Conservation (phyloP, 768 basidiomycete species). For the Tricholoma terreum region DNA sequence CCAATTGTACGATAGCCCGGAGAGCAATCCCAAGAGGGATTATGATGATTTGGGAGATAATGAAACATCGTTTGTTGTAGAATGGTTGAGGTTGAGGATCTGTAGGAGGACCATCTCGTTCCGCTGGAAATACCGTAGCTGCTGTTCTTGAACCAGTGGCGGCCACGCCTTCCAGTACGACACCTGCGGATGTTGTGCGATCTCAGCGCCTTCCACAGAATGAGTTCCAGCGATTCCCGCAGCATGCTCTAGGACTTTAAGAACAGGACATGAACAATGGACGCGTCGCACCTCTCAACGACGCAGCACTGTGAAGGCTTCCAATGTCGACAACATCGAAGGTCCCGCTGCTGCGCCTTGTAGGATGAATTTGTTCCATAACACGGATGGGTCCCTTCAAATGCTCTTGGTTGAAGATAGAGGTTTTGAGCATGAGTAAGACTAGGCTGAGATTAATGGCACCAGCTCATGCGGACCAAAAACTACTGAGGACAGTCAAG, state of each 20-base stretch:
- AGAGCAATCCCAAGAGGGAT: slow-evolving; percentile 56
- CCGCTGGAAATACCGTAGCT: slow-evolving; percentile 14
- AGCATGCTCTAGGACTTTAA: slow-evolving; percentile 29
- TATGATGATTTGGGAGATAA: slow-evolving; percentile 50
- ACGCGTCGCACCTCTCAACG: slow-evolving; percentile 30
- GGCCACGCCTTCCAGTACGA: slow-evolving; percentile 7
- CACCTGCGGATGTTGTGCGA: slow-evolving; percentile 23
- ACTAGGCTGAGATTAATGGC: slow-evolving; percentile 3
- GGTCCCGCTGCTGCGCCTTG: slow-evolving; percentile 33
- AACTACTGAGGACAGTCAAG: slow-evolving; percentile 5
- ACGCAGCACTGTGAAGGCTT: slow-evolving; percentile 28
- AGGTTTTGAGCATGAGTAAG: slow-evolving; percentile 9
- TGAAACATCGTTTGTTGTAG: slow-evolving; percentile 64
- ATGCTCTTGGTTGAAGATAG: slow-evolving; percentile 9
- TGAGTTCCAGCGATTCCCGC: slow-evolving; percentile 29
- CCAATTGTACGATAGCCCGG: slow-evolving; percentile 60
- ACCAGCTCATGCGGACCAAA: slow-evolving; percentile 11
- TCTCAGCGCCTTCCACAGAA: slow-evolving; percentile 21
- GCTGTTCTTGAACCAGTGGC: slow-evolving; percentile 11
- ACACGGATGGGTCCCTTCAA: slow-evolving; percentile 10
- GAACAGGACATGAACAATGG: neutral
- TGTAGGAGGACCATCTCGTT: slow-evolving; percentile 13
- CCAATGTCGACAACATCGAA: slow-evolving; percentile 26
- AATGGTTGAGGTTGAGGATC: slow-evolving; percentile 36
- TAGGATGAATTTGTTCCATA: slow-evolving; percentile 34